A percentile compares a stretch with the other conserved stretches of the same genome.
These are phyloP conservation scores for Leishmania gerbilli DNA, from an alignment of 208 protist genomes.

Conservation along the genomic window DNA sequence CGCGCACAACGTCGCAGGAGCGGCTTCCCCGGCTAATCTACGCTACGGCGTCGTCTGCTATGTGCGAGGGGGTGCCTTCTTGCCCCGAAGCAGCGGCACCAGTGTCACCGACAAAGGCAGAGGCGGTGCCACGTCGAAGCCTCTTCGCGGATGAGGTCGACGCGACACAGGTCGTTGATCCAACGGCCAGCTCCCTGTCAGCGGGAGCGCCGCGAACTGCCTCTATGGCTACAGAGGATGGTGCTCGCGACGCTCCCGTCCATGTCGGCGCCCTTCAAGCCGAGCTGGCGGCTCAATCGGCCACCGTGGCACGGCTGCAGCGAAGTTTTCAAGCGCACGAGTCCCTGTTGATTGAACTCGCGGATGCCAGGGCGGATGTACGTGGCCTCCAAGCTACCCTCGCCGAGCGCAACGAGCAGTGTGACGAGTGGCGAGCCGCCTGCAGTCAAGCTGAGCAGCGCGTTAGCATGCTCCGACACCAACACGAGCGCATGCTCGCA, in stretches of 20 bases:
- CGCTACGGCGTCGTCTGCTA: not conserved
- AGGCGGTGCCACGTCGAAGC: not conserved
- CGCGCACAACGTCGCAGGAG: not conserved
- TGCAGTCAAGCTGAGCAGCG: constrained; percentile 15
- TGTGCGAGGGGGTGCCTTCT: not conserved
- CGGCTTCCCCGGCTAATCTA: not conserved
- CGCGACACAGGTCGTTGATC: not conserved
- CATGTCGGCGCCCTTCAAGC: constrained; percentile 1
- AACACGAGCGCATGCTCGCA: constrained; percentile 32
- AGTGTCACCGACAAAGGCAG: not conserved
- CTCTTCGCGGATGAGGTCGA: not conserved
- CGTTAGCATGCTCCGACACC: not conserved
- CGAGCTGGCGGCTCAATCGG: constrained; percentile 13
- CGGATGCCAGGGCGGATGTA: constrained; percentile 11
- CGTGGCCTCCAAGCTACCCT: constrained; percentile 1
- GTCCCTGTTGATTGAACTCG: constrained; percentile 20
- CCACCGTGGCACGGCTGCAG: constrained; percentile 21
- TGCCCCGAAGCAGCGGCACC: not conserved
- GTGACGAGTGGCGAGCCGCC: constrained; percentile 16
- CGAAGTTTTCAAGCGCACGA: constrained; percentile 26
- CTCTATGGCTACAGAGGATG: not conserved
- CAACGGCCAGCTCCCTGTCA: not conserved
- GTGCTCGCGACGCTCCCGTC: not conserved
- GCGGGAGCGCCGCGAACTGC: not conserved
- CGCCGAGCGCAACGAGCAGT: constrained; percentile 18